These are phyloP conservation scores for Bruguiera parviflora DNA, from an alignment of 345 rosid genomes.

Conservation along the genomic window DNA sequence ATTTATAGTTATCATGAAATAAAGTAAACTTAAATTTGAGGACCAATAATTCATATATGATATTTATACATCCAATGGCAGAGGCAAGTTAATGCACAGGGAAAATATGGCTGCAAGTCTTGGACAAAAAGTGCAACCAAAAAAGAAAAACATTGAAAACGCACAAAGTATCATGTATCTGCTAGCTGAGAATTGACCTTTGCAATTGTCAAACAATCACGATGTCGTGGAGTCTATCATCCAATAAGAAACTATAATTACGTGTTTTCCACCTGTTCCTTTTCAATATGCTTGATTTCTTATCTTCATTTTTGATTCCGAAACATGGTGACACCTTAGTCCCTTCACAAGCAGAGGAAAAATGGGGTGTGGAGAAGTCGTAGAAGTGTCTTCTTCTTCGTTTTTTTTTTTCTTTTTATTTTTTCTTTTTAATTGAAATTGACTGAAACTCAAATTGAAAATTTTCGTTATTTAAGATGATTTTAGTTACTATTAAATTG, in stretches of 20 bases:
- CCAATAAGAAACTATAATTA: not conserved
- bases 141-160: not conserved
- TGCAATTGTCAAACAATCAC: not conserved
- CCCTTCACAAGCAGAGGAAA: not conserved
- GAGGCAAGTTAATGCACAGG: too few species aligned
- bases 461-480: too few species aligned
- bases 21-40: too few species aligned
- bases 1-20: too few species aligned
- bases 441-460: too few species aligned
- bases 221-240: not conserved
- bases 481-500: too few species aligned
- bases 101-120: too few species aligned
- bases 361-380: constrained; percentile 2
- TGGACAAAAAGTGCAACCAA: too few species aligned
- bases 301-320: not conserved
- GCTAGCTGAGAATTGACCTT: not conserved
- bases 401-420: not conserved
- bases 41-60: too few species aligned
- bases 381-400: not conserved
- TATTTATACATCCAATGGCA: too few species aligned
- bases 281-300: not conserved
- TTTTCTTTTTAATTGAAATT: too few species aligned
- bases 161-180: not conserved
- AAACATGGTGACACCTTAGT: not conserved
- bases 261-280: not conserved